Evolutionary conservation across 352 stramenopile genomes (phyloP).

Genomic region (Globisporangium parvum): DNA sequence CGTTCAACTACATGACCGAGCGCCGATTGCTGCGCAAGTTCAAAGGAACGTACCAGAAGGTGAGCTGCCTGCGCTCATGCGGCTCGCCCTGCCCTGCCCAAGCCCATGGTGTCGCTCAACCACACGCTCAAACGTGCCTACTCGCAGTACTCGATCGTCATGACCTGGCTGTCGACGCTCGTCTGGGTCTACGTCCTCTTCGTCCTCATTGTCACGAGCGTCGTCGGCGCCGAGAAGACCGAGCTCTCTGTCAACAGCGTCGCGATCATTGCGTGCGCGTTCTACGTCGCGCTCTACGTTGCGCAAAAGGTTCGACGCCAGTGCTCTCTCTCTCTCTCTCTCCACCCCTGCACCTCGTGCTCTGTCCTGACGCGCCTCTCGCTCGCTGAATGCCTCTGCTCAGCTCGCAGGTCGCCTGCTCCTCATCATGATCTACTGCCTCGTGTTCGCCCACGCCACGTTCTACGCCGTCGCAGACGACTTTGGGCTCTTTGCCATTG

Average conservation of each 20-base stretch:
- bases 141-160: conserved; percentile 19
- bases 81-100: neutral
- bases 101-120: neutral
- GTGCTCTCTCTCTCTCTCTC: neutral
- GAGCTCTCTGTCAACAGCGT: conserved; percentile 17
- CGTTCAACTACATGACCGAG: conserved; percentile 21
- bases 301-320: conserved; percentile 3
- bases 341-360: no score
- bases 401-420: conserved; percentile 10
- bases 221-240: conserved; percentile 12
- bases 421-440: conserved; percentile 20
- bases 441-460: conserved; percentile 18
- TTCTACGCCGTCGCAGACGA: conserved; percentile 22
- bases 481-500: conserved; percentile 19
- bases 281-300: conserved; percentile 18
- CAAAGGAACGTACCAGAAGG: conserved; percentile 18
- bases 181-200: conserved; percentile 24
- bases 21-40: conserved; percentile 13
- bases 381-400: neutral
- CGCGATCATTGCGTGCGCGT: conserved; percentile 13
- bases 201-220: conserved; percentile 18
- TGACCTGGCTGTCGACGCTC: conserved; percentile 13
- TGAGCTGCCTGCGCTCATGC: neutral
- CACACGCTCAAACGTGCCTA: neutral
- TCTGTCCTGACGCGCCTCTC: neutral